Base-by-base conservation (phyloP, 2,329 filamentous ascomycete genomes). In the Phialophora tarda region DNA sequence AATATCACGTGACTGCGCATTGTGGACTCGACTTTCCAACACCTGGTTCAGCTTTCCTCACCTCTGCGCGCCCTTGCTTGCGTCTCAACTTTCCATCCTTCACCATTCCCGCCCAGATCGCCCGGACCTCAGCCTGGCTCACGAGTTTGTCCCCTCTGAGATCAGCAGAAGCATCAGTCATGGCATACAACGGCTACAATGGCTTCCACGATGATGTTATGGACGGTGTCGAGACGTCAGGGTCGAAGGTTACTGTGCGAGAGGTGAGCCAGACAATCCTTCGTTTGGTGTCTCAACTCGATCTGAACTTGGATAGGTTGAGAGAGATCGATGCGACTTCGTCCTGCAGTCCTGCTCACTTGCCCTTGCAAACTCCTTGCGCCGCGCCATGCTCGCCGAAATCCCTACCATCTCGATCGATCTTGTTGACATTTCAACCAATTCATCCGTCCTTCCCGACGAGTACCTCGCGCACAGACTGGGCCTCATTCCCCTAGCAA, bases 391-490 rank as follows among this genome's bases (percentile, higher is more conserved):
- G 82, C 89, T 97, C 71, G 91, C 92, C 74, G 94, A 99, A 81
- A 91, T 99, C 66, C 93, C 94, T 11, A 97, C 92, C 26, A 89
- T 98, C 74, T 93, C 95, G 70, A 93, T 98, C 78, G 94, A 99
- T 76, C 86, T 97, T 14, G 93, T 98, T 69, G 92, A 98, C 78
- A 89, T 99, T 71, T 89, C 96, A 76, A 86, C 86, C 75, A 99
- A 99, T 83, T 96, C 91, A 65, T 96, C 93, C n/a, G 93, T 97
- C 4, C 88, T 98, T 14, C 91, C 94, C 68, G 94, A 99, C 79
- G 94, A 99, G 80, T 97, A 98, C 79, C 89, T 99, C 72, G 90
- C 92, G 57, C 94, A 98, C 79, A 90, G 94, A 54, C 86, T 99
- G 14, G 94, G 95, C 34, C 87, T 98, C 55, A 88, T 98, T 64